Conservation (phyloP, 2,329 filamentous ascomycete genomes). For the Fusarium mexicanum region DNA sequence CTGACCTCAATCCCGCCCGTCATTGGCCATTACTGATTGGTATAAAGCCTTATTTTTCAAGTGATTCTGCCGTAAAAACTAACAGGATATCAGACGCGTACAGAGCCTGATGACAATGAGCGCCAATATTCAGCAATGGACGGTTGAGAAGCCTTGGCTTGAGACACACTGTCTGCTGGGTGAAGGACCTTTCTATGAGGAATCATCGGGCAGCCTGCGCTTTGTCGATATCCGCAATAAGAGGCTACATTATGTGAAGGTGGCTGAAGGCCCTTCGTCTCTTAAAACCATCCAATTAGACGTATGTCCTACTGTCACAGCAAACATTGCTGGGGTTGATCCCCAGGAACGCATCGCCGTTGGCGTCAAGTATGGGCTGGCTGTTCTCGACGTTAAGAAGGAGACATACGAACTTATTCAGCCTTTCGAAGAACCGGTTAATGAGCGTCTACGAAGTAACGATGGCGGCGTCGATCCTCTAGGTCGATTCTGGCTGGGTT, state of each 20-base stretch:
- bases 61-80: neutral
- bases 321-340: slow-evolving; percentile 76
- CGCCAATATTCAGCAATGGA: slow-evolving; percentile 59
- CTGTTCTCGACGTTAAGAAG: slow-evolving; percentile 74
- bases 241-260: slow-evolving; percentile 75
- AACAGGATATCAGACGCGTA: neutral
- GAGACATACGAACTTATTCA: slow-evolving; percentile 64
- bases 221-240: slow-evolving; percentile 87
- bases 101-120: slow-evolving; percentile 38
- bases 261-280: slow-evolving; percentile 70
- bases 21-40: neutral
- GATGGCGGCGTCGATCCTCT: slow-evolving; percentile 84
- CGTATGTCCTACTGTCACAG: slow-evolving; percentile 72
- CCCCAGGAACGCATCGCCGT: slow-evolving; percentile 74
- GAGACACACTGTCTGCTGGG: slow-evolving; percentile 71
- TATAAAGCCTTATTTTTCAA: neutral
- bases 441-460: slow-evolving; percentile 73
- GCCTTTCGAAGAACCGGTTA: slow-evolving; percentile 56
- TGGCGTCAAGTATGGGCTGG: slow-evolving; percentile 83
- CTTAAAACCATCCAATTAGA: slow-evolving; percentile 68
- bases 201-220: slow-evolving; percentile 70
- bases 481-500: slow-evolving; percentile 85
- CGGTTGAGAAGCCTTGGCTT: slow-evolving; percentile 65
- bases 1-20: slow-evolving; percentile 20
- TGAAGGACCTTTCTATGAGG: slow-evolving; percentile 80